phyloP scores from a whole-genome alignment of 495 filamentous ascomycete genomes.

The Friedmanniomyces simplex region DNA sequence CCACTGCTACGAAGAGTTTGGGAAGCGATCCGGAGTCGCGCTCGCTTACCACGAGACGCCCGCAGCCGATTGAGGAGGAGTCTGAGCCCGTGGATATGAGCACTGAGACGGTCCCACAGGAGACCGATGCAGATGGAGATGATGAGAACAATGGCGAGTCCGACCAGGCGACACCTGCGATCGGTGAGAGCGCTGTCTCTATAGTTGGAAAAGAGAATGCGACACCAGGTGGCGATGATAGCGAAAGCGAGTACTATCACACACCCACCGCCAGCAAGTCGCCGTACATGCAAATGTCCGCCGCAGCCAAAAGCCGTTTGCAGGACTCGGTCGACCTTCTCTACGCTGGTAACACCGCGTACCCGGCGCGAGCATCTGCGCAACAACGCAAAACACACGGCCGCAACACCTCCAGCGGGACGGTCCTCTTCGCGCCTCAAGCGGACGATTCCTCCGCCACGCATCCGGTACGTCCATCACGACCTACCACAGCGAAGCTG shows the following conservation, averaged over 20 bases:
- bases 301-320: conserved; percentile 16
- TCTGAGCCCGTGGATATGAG: conserved; percentile 27
- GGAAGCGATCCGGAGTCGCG: conserved; percentile 51
- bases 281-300: conserved; percentile 11
- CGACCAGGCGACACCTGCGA: conserved; percentile 4
- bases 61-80: conserved; percentile 26
- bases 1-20: conserved; percentile 41
- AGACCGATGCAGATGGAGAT: conserved; percentile 63
- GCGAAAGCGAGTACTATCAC: conserved; percentile 34
- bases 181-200: conserved; percentile 17
- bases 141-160: conserved; percentile 32
- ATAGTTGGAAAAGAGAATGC: conserved; percentile 20
- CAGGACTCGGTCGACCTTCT: conserved; percentile 4
- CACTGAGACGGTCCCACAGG: conserved; percentile 37
- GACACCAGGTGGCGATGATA: conserved; percentile 22
- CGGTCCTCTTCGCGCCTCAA: conserved; percentile 60
- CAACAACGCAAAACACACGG: conserved; percentile 7
- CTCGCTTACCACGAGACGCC: conserved; percentile 13
- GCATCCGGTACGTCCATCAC: conserved; percentile 24
- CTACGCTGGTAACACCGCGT: neutral
- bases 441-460: conserved; percentile 27
- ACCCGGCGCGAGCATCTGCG: conserved; percentile 26
- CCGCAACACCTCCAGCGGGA: conserved; percentile 63
- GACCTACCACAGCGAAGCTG: conserved; percentile 35
- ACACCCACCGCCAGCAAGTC: conserved; percentile 25